phyloP scores from a whole-genome alignment of 345 rosid genomes.

The Acer negundo region DNA sequence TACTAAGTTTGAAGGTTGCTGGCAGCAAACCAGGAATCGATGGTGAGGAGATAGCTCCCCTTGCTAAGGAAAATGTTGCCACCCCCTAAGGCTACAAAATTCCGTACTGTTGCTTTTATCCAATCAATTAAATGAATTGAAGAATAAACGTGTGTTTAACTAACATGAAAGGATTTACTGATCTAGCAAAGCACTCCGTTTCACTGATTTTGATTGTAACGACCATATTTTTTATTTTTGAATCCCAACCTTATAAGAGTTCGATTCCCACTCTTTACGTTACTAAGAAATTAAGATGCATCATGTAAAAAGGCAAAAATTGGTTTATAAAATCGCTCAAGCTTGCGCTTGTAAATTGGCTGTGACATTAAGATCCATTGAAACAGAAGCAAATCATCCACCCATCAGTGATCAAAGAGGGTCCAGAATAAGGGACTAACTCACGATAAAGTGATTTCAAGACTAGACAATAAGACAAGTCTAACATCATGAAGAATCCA shows the following conservation, averaged over 20 bases:
- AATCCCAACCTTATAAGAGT: too few relatives aligned
- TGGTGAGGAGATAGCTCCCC: conserved; percentile 31
- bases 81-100: conserved; percentile 11
- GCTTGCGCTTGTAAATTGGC: not conserved
- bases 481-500: too few relatives aligned
- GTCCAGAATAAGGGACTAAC: not conserved
- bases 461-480: too few relatives aligned
- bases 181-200: not conserved
- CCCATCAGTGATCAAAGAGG: not conserved
- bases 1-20: conserved; percentile 26
- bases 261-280: not conserved
- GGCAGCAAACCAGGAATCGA: conserved; percentile 28
- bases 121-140: too few relatives aligned
- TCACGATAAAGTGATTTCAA: too few relatives aligned
- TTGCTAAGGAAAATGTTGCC: conserved; percentile 30
- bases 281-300: too few relatives aligned
- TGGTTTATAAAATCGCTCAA: not conserved
- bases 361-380: not conserved
- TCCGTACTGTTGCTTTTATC: too few relatives aligned
- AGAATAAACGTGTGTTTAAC: not conserved
- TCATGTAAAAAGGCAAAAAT: not conserved
- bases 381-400: not conserved
- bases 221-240: too few relatives aligned
- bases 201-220: not conserved
- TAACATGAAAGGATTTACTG: not conserved